Conservation (phyloP, 1,284 basidiomycete genomes). For the Waitea zeae region DNA sequence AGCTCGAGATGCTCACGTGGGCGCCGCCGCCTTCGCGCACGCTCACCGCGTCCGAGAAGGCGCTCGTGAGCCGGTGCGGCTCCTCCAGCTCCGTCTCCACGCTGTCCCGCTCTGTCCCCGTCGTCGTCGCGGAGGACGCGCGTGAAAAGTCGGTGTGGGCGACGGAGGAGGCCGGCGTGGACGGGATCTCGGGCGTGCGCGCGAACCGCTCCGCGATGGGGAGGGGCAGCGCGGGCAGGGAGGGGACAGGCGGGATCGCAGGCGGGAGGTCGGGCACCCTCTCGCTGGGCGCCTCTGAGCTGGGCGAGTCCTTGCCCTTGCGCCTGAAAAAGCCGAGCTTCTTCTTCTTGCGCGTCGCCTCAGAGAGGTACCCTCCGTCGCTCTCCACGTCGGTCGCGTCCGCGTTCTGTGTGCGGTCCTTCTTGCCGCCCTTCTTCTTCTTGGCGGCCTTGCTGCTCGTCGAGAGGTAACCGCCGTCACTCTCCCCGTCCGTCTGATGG, state of each 20-base stretch:
- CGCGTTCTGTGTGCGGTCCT: conserved; percentile 8
- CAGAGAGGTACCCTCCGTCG: conserved; percentile 17
- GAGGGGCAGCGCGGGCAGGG: neutral
- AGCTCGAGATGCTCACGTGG: too few species aligned
- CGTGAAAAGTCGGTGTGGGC: too few species aligned
- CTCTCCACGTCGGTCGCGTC: conserved; percentile 13
- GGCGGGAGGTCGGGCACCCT: neutral
- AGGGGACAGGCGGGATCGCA: neutral
- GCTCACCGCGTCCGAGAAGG: neutral
- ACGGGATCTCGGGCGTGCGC: neutral
- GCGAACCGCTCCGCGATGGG: neutral
- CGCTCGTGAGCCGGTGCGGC: neutral
- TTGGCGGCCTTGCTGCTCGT: conserved; percentile 20
- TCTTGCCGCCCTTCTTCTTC: conserved; percentile 11
- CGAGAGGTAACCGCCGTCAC: conserved; percentile 32
- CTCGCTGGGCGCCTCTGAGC: conserved; percentile 12
- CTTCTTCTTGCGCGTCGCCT: conserved; percentile 10
- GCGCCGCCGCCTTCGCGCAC: neutral
- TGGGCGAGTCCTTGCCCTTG: conserved; percentile 8
- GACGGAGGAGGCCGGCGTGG: neutral
- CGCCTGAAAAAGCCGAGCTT: conserved; percentile 6
- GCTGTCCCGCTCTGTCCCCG: too few species aligned
- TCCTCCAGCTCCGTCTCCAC: too few species aligned
- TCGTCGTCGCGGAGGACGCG: too few species aligned
- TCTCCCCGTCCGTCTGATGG: too few species aligned